Evolutionary conservation across 306 rosid species (phyloP).

Genomic region (Malus sylvestris): DNA sequence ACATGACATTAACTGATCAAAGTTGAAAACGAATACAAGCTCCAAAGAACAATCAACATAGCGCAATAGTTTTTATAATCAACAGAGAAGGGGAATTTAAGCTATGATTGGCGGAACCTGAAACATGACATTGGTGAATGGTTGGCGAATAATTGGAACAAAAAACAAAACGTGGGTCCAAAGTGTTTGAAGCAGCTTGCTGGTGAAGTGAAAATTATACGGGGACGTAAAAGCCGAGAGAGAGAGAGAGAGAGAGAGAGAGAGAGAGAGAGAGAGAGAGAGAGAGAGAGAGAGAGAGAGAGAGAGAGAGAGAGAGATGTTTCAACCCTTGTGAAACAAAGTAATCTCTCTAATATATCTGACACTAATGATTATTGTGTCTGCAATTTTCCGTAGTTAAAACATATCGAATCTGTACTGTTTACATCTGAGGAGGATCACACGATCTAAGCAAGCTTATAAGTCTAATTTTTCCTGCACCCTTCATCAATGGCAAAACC

Average conservation of each 20-base stretch:
- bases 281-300: background rate
- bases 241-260: constrained; percentile 2
- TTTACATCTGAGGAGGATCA: constrained; percentile 21
- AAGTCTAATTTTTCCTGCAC: constrained; percentile 25
- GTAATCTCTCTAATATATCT: constrained; percentile 20
- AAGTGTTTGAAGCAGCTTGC: background rate
- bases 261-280: background rate
- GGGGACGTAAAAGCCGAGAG: constrained; percentile 17
- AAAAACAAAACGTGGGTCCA: background rate
- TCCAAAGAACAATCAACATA: background rate
- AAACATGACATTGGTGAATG: background rate
- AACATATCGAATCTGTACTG: constrained; percentile 8
- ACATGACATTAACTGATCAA: background rate
- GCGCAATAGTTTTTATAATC: background rate
- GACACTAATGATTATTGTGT: constrained; percentile 27
- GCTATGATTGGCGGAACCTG: background rate
- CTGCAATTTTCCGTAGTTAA: constrained; percentile 9
- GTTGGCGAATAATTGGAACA: background rate
- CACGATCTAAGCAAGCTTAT: background rate
- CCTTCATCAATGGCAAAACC: background rate
- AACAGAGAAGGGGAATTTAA: background rate
- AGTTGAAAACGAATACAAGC: background rate
- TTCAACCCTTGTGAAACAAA: constrained; percentile 16
- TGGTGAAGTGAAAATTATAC: background rate
- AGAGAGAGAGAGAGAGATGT: constrained; percentile 12